Evolutionary conservation across 805 yeast species (phyloP).

Genomic region (Yarrowia porcina): DNA sequence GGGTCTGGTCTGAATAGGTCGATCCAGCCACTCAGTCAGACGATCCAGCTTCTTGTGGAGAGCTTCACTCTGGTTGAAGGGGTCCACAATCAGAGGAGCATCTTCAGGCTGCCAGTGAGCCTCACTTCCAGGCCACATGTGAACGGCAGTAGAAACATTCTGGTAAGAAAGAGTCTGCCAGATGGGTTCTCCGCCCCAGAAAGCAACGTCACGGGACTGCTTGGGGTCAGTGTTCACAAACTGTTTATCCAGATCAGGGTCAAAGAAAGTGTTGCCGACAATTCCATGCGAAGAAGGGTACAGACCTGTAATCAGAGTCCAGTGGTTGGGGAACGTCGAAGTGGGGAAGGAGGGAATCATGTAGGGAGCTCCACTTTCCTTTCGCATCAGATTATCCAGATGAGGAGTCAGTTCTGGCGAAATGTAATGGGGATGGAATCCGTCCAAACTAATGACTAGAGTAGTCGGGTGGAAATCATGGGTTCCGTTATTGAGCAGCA

Average conservation of each 20-base stretch:
- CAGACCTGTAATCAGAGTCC: slow-evolving; percentile 85
- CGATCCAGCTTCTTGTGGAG: slow-evolving; percentile 56
- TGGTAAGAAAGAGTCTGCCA: slow-evolving; percentile 74
- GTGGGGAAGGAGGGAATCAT: slow-evolving; percentile 88
- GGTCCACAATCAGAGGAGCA: slow-evolving; percentile 54
- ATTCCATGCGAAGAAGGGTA: slow-evolving; percentile 84
- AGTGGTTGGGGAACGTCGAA: slow-evolving; percentile 87
- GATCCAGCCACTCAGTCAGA: slow-evolving; percentile 66
- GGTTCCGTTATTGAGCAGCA: slow-evolving; percentile 53
- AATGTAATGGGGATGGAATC: slow-evolving; percentile 87
- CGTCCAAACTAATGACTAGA: slow-evolving; percentile 74
- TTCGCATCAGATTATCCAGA: slow-evolving; percentile 53
- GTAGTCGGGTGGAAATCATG: slow-evolving; percentile 75
- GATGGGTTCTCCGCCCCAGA: slow-evolving; percentile 90
- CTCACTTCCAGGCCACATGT: slow-evolving; percentile 97
- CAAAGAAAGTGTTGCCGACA: slow-evolving; percentile 76
- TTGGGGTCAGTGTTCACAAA: slow-evolving; percentile 62
- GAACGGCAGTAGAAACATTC: slow-evolving; percentile 67
- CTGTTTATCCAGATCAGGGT: slow-evolving; percentile 51
- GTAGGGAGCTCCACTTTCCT: slow-evolving; percentile 66
- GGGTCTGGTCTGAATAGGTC: slow-evolving; percentile 55
- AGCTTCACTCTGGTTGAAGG: slow-evolving; percentile 61
- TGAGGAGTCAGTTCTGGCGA: slow-evolving; percentile 65
- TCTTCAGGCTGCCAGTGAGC: slow-evolving; percentile 51
- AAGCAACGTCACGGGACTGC: slow-evolving; percentile 51